Base-by-base conservation (phyloP, 2,329 filamentous ascomycete species). In the Penicillium polonicum region DNA sequence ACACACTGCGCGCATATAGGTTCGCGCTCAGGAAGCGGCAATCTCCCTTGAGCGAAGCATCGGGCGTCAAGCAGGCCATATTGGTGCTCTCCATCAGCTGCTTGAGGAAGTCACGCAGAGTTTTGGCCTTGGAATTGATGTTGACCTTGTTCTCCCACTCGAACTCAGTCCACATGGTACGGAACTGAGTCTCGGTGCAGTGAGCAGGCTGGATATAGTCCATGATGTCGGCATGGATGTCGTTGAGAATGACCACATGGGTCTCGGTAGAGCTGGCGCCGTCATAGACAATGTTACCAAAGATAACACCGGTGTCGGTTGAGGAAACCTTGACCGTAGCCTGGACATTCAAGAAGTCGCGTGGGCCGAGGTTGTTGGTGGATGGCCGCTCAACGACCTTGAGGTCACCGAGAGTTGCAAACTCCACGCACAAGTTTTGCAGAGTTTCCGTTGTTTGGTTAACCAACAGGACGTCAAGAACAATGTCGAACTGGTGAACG, bases 61-160 rank as follows among this genome's bases (percentile, higher is more conserved):
- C 94, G 3, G 94, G 94, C 7, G 94, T 99, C 70, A 99, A 79
- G 76, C 94, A 99, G 74, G 88, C 94, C 94, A 99, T 99, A 78
- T 99, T 97, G 53, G 94, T 99, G 74, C 90, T 93, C 60, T 92
- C 91, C 94, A 97, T 97, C 60, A 99, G 81, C 74, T 96, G 89
- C 67, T 91, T 88, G 63, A 99, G 80, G 85, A 99, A 99, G 21
- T 95, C 91, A 49, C 93, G 86, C 60, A 99, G 82, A 29, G 86
- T 89, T 81, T 93, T 96, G 65, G 91, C 91, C 82, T 97, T 97
- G 63, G 91, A 95, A 79, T 97, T 97, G 80, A 99, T 97, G 80
- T 99, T 99, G 76, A 99, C 93, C 85, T 99, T 99, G 81, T 99
- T 99, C 82, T 99, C 94, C 94, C 94, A 99, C 75, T 99, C 94